A percentile compares a stretch with the other conserved stretches of the same genome.
Evolutionary conservation across 805 yeast species (phyloP).

Genomic region (Ogataea degrootiae): DNA sequence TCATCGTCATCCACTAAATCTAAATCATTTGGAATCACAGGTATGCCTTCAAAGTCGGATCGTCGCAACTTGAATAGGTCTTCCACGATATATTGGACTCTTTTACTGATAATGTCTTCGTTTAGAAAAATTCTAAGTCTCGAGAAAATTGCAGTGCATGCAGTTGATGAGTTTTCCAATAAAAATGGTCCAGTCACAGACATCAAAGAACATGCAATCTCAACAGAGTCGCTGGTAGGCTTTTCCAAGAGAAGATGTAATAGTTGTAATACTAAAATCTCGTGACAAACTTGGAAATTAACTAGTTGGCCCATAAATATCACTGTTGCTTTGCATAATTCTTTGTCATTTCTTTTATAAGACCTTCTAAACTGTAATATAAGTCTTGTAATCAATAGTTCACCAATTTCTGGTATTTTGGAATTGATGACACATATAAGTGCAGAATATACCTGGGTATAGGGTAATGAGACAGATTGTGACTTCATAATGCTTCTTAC

Average conservation of each 20-base stretch:
- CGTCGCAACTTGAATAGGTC: conserved; percentile 47
- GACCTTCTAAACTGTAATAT: conserved; percentile 54
- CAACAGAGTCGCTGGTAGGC: conserved; percentile 51
- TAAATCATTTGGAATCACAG: conserved; percentile 39
- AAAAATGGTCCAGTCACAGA: conserved; percentile 49
- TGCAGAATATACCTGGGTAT: conserved; percentile 50
- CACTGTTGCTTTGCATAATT: conserved; percentile 37
- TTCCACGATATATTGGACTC: conserved; percentile 45
- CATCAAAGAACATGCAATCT: conserved; percentile 47
- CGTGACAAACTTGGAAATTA: conserved; percentile 58
- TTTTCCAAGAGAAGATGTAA: conserved; percentile 40
- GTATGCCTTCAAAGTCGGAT: conserved; percentile 35
- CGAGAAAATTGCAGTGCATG: conserved; percentile 44
- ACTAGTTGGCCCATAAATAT: conserved; percentile 58
- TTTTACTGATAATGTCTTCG: conserved; percentile 41
- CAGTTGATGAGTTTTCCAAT: conserved; percentile 30
- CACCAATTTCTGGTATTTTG: conserved; percentile 66
- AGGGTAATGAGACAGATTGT: conserved; percentile 36
- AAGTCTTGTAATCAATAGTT: conserved; percentile 46
- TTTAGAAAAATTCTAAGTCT: conserved; percentile 56
- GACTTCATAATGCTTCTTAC: conserved; percentile 53
- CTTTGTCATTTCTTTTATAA: conserved; percentile 43
- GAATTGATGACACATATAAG: conserved; percentile 58
- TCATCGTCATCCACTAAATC: conserved; percentile 67
- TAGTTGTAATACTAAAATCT: conserved; percentile 48